Evolutionary conservation across 352 stramenopile genomes (phyloP), one percentile per base, ranked within the genome.

Genomic region (Elongisporangium undulatum): DNA sequence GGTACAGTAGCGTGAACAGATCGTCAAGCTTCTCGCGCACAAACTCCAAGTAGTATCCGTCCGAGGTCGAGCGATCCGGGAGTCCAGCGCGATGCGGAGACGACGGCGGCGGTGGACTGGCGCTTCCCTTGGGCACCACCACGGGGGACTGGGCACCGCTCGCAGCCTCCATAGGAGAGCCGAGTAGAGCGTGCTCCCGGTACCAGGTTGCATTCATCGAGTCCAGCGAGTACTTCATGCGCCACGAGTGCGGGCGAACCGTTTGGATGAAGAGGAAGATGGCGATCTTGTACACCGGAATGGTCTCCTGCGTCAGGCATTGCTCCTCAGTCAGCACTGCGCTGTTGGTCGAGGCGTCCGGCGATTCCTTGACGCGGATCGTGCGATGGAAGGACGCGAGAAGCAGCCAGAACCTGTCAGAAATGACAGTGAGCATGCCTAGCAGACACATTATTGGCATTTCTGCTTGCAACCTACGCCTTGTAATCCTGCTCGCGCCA

Each of bases 181-280:
- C 29, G 9, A 41, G 5, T 41, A 9, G 29, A 0, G 71, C 77
- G 58, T 89, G 71, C 57, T 90, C 83, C 16, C 80, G 74, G 61
- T 90, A 89, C 83, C 84, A 94, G 13, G 90, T 79, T 20, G 85
- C 79, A 59, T 91, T 90, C 61, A 87, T 91, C 24, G 77, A 79
- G 45, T 92, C 81, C 21, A 91, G 72, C 55, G 82, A 82, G 68
- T 90, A 85, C 67, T 89, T 90, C 48, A 72, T 64, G 39, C 79
- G 77, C 77, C 73, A 87, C 57, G 83, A 88, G 56, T 92, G 80
- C 17, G 81, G 81, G 56, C 89, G 89, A 26, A 91, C 83, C 2
- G 79, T 88, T 64, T 94, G 85, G 49, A 92, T 75, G 56, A 91
- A 92, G 10, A 94, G 60, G 50, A 89, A 90, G 62, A 90, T 84